Base-by-base conservation (phyloP, 148 eudicot species). In the Rheum nobile region DNA sequence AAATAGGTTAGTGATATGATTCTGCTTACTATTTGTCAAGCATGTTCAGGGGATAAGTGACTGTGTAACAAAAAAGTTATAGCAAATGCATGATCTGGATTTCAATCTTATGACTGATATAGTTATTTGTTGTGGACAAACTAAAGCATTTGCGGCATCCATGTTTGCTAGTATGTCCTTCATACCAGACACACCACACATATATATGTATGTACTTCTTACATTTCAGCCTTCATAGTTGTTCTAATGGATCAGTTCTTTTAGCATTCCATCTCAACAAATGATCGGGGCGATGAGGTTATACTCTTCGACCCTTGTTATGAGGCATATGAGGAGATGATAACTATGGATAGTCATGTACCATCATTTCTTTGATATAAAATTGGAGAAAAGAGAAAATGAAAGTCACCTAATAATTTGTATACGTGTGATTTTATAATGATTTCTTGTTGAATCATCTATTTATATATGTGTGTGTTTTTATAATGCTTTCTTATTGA, bases 1-100 rank as follows among this genome's bases (percentile, higher is more conserved):
- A 35, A 67, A 6, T 67, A 42, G 3, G 24, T 16, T 67, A n/a
- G 9, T 38, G 24, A 16, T 12, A 16, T 6, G 24, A 67, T 8
- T 67, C 42, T 67, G 24, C 73, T 46, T 32, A 37, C 26, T 68
- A 59, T 59, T 74, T 61, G 8, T 34, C 65, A 93, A 97, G 84
- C 98, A 94, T 77, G 98, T 94, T 31, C 98, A 94, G 82, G 97
- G 87, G 68, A 85, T 94, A 8, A 91, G 97, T 78, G 93, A 89
- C 34, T 31, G 71, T 65, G 87, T 94, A 61, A 93, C 95, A 7
- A 54, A 71, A 71, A 82, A 83, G 59, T 73, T 86, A 84, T 86
- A 89, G 69, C 68, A 82, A 59, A 83, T 81, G 84, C 91, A 94
- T 73, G 89, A 82, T 39, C 75, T 94, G 77, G 88, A 81, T 73